Base-by-base conservation (phyloP, 352 stramenopile genomes). In the Phytophthora ramorum region DNA sequence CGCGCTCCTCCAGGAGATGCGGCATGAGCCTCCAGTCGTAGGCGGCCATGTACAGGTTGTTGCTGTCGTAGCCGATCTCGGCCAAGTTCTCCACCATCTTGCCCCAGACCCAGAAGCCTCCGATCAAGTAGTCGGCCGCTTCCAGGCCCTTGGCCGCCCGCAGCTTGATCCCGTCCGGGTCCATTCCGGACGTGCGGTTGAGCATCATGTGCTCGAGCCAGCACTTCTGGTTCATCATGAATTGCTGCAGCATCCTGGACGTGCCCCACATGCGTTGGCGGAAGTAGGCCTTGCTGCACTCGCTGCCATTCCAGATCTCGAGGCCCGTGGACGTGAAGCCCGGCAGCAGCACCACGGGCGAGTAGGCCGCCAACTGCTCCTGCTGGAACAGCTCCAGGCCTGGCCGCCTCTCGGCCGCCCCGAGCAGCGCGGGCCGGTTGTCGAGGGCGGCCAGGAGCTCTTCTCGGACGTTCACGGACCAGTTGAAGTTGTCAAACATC, bases 71-170 rank as follows among this genome's bases (percentile, higher is more conserved):
- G 45, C 94, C 95, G 57, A 98, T 94, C 66, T 95, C 88, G 7
- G 90, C 90, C 47, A 97, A 63, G 63, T 96, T 96, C 71, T 96
- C 84, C 60, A 97, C 89, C 51, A 97, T 73, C 58, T 98, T 98
- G 19, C 81, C 82, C 93, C 93, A 99, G 34, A 99, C 94, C 95
- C 93, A 98, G 79, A 97, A 98, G 26, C 86, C 93, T 7, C 85
- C 89, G 53, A 98, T 96, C 47, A 99, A 85, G 60, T 97, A 98
- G 66, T 98, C 96, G 8, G 95, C 95, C 1, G 92, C 93, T 65
- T 97, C 90, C 24, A 98, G 88, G 1, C 95, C 95, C 46, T 85
- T 84, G 12, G 95, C 92, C 0, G 93, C 69, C 1, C 89, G 87
- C 7, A 95, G 61, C 40, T 85, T 91, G 56, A 95, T 83, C 10